phyloP scores from a whole-genome alignment of 768 basidiomycete genomes.

The Pisolithus marmoratus region DNA sequence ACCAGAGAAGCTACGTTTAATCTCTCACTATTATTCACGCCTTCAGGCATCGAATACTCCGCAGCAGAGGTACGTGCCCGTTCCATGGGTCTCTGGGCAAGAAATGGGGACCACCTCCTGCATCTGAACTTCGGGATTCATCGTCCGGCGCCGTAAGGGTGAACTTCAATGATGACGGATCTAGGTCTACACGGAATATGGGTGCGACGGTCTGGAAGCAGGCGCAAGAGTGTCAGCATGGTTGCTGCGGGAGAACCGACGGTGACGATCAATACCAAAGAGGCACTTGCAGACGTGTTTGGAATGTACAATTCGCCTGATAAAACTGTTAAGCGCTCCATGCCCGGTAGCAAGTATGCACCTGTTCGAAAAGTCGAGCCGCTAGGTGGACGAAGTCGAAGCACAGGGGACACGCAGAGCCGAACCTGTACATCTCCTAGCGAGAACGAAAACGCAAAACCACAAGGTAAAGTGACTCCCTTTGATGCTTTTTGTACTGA shows the following conservation, averaged over 20 bases:
- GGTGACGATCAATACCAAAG: slow-evolving; percentile 95
- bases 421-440: slow-evolving; percentile 31
- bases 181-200: slow-evolving; percentile 37
- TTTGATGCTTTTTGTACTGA: slow-evolving; percentile 2
- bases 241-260: slow-evolving; percentile 62
- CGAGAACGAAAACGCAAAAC: slow-evolving; percentile 29
- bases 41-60: slow-evolving; percentile 75
- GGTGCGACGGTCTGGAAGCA: slow-evolving; percentile 26
- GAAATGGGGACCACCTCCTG: slow-evolving; percentile 71
- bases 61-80: slow-evolving; percentile 78
- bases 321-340: slow-evolving; percentile 51
- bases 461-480: slow-evolving; percentile 25
- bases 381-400: slow-evolving; percentile 31
- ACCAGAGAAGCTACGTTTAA: slow-evolving; percentile 69
- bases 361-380: slow-evolving; percentile 65
- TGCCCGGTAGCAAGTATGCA: slow-evolving; percentile 68
- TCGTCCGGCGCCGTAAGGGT: slow-evolving; percentile 37
- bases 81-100: slow-evolving; percentile 79
- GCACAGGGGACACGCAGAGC: slow-evolving; percentile 22
- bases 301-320: slow-evolving; percentile 94
- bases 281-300: slow-evolving; percentile 90
- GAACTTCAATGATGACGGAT: slow-evolving; percentile 58
- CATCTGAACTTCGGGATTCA: slow-evolving; percentile 31
- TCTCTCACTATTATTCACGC: slow-evolving; percentile 65
- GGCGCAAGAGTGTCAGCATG: slow-evolving; percentile 40